phyloP scores from a whole-genome alignment of 2,329 filamentous ascomycete genomes.

The Fusarium keratoplasticum region DNA sequence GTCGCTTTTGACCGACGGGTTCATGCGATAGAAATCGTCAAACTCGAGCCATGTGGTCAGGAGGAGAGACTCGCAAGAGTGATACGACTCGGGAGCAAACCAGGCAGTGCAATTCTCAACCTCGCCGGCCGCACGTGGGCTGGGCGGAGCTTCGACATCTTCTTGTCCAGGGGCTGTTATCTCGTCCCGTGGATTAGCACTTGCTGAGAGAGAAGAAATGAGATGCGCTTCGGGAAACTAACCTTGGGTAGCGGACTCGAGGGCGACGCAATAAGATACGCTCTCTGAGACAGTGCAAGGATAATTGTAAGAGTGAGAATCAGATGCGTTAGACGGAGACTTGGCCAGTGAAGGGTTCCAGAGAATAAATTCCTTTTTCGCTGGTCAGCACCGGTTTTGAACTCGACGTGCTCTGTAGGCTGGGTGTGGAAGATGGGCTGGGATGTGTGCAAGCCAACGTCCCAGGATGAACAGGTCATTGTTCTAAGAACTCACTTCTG shows the following conservation, averaged over 20 bases:
- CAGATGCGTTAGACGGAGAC: not conserved
- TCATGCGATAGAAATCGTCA: conserved; percentile 17
- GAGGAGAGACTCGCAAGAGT: not conserved
- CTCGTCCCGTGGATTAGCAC: not conserved
- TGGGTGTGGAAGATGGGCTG: not conserved
- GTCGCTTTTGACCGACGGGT: conserved; percentile 9
- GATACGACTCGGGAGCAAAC: not conserved
- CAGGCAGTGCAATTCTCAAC: conserved; percentile 2
- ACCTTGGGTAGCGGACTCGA: conserved; percentile 1
- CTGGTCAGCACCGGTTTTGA: not conserved
- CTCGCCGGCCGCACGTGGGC: conserved; percentile 6
- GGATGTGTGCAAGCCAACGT: not conserved
- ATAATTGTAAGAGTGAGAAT: conserved; percentile 3
- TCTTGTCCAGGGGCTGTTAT: not conserved
- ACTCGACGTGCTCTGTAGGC: not conserved
- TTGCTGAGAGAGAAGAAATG: not conserved
- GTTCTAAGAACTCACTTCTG: not conserved
- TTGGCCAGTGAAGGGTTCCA: conserved; percentile 17
- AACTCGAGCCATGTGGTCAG: not conserved
- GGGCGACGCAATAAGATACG: conserved; percentile 4
- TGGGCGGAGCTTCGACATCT: not conserved
- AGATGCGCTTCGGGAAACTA: not conserved
- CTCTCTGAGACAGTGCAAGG: conserved; percentile 15
- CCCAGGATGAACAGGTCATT: not conserved
- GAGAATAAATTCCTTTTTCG: conserved; percentile 7